Evolutionary conservation across 345 rosid genomes (phyloP), one percentile per base, ranked within the genome.

Genomic region (Arabidopsis arenosa): DNA sequence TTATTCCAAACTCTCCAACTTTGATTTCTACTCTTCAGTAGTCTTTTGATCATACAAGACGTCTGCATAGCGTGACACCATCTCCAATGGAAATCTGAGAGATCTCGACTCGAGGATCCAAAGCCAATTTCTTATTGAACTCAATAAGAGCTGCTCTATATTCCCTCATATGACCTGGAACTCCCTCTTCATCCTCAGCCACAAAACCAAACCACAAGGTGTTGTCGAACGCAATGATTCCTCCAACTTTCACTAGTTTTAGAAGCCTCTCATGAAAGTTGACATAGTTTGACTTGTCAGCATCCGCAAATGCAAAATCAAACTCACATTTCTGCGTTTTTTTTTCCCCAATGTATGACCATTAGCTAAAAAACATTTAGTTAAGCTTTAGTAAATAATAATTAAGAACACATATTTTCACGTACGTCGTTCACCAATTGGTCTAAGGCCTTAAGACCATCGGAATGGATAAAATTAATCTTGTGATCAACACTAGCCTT

Each of bases 241-340:
- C 87, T 60, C 87, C 90, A 23, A 86, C 76, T 58, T 74, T 85
- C 17, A 88, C 84, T n/a, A 86, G 61, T 65, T 86, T 80, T 56
- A 83, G 5, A 5, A 82, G 39, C 4, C 69, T 72, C 63, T 88
- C 89, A 26, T 75, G 89, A 76, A 82, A 85, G 9, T 63, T 18
- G 13, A 12, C 53, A 66, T 83, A 82, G 53, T 44, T 70, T 0
- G 18, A 1, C 75, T 88, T 88, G 73, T 85, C 80, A 6, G 89
- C 92, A 33, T 90, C 92, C 68, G 80, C 83, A 63, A 87, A 90
- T 37, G 82, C 81, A 21, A 86, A 88, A 63, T 85, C 95, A 30
- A 78, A 81, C 39, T 74, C 84, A 21, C 28, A 47, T 9, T 74
- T 70, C 30, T 72, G 36, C 17, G 4, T 3, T 28, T 3, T 28